Percentiles rank a stretch among this genome's conserved stretches.
Evolutionary conservation across 2,329 filamentous ascomycete species (phyloP).

Genomic region (Phyllosticta ampelicida): DNA sequence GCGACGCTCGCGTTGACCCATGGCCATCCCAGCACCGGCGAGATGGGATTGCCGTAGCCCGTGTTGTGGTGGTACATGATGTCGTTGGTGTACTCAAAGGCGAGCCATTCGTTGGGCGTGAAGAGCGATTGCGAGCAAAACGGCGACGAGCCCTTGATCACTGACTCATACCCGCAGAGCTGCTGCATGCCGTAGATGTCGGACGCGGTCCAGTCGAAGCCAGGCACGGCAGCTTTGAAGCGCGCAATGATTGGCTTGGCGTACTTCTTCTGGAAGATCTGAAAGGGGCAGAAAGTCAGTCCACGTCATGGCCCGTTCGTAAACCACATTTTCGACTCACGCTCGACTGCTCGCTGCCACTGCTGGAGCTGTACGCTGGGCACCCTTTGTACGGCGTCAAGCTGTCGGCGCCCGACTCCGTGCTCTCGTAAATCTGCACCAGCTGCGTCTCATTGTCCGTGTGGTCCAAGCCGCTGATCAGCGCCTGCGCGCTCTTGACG

Average conservation of each 20-base stretch:
- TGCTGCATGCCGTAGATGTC: conserved; percentile 58
- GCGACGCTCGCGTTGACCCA: conserved; percentile 54
- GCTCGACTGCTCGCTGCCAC: conserved; percentile 45
- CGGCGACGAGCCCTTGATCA: conserved; percentile 50
- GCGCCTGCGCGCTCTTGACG: conserved; percentile 45
- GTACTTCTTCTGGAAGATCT: conserved; percentile 43
- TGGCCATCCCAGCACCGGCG: conserved; percentile 51
- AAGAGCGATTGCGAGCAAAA: conserved; percentile 53
- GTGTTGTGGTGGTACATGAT: conserved; percentile 54
- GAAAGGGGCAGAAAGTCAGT: background rate
- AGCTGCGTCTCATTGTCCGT: conserved; percentile 45
- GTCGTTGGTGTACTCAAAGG: conserved; percentile 55
- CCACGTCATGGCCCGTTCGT: background rate
- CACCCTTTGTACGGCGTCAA: conserved; percentile 56
- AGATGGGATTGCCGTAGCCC: conserved; percentile 50
- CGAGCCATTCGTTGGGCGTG: conserved; percentile 52
- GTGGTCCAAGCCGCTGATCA: conserved; percentile 47
- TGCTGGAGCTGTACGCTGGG: conserved; percentile 48
- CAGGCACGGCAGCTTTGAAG: conserved; percentile 41
- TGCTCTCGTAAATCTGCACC: conserved; percentile 45
- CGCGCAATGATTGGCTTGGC: conserved; percentile 50
- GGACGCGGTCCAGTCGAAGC: conserved; percentile 52
- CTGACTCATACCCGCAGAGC: conserved; percentile 55
- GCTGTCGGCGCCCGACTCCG: conserved; percentile 47
- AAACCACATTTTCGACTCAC: too few species aligned